Evolutionary conservation across 108 stramenopile genomes (phyloP).

Genomic region (Mayamaea pseudoterrestris): DNA sequence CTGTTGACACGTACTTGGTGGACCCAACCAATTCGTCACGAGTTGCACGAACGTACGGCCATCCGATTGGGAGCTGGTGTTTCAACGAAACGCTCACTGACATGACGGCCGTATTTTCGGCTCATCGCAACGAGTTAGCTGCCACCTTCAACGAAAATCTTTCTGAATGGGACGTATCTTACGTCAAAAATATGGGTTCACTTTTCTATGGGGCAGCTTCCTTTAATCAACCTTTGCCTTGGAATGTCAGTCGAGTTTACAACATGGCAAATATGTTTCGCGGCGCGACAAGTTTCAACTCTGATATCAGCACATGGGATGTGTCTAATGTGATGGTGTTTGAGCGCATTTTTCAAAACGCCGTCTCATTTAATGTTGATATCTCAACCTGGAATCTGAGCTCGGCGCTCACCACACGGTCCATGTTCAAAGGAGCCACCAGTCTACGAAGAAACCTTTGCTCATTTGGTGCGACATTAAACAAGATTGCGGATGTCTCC

Average conservation of each 20-base stretch:
- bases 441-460: constrained; percentile 8
- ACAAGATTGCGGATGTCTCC: too few species aligned
- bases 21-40: background rate
- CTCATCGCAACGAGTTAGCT: background rate
- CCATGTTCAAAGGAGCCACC: constrained; percentile 14
- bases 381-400: constrained; percentile 10
- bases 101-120: constrained; percentile 4
- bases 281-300: constrained; percentile 3
- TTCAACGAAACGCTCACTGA: background rate
- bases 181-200: constrained; percentile 8
- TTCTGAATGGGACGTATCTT: background rate
- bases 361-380: constrained; percentile 3
- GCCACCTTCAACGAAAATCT: background rate
- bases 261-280: background rate
- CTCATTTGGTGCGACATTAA: too few species aligned
- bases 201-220: constrained; percentile 9
- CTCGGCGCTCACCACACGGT: background rate
- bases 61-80: background rate
- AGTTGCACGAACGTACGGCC: background rate
- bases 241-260: background rate
- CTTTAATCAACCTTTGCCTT: constrained; percentile 18
- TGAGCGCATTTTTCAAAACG: constrained; percentile 2
- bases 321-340: constrained; percentile 10
- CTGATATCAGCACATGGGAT: constrained; percentile 17
- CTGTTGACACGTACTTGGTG: constrained; percentile 1